Percentiles rank a stretch among this genome's conserved stretches.
Evolutionary conservation across 1,284 basidiomycete genomes (phyloP).

Genomic region (Cystobasidium sp.): DNA sequence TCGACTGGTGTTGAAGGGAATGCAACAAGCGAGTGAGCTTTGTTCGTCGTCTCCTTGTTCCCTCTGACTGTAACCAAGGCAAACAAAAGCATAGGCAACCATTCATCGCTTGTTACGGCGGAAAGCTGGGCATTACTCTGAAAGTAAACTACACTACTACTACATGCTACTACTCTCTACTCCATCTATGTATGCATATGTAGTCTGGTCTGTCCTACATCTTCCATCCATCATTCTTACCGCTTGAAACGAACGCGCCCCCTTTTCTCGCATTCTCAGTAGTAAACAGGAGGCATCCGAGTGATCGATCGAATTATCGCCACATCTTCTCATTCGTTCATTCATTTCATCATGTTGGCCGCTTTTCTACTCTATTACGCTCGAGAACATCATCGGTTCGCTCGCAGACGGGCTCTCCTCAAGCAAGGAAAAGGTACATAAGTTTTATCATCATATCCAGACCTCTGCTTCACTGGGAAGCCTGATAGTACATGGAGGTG

Average conservation of each 20-base stretch:
- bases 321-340: too few species aligned
- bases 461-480: too few species aligned
- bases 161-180: neutral
- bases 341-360: too few species aligned
- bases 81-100: neutral
- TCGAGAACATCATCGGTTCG: too few species aligned
- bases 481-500: too few species aligned
- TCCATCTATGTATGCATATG: neutral
- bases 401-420: too few species aligned
- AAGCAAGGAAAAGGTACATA: too few species aligned
- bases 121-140: neutral
- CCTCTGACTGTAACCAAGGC: neutral
- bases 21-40: neutral
- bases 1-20: neutral
- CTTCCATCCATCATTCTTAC: neutral
- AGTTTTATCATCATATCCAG: too few species aligned
- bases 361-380: too few species aligned
- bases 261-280: neutral
- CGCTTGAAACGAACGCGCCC: too few species aligned
- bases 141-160: neutral
- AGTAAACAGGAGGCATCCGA: constrained; percentile 3
- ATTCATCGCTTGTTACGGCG: neutral
- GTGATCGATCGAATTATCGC: neutral
- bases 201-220: neutral
- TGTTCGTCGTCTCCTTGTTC: neutral